These are phyloP conservation scores for Vicia sativa DNA, from an alignment of 306 rosid species.

Conservation along the genomic window DNA sequence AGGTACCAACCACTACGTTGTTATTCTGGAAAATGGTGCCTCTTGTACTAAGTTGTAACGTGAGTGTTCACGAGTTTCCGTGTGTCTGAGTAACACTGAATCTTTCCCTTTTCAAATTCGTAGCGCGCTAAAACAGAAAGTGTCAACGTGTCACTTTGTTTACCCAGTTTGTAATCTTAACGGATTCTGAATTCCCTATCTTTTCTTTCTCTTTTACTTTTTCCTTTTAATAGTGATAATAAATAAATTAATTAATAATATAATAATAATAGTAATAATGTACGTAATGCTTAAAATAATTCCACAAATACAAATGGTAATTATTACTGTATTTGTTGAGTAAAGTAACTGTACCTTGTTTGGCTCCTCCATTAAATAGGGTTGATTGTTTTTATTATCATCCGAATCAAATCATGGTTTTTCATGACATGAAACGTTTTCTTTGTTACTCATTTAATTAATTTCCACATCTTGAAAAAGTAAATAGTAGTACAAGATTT, in stretches of 20 bases:
- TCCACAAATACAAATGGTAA: background rate
- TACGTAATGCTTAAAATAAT: background rate
- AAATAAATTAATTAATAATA: background rate
- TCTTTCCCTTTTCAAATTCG: slow-evolving; percentile 37
- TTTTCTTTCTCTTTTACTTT: background rate
- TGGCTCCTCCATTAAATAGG: slow-evolving; percentile 6
- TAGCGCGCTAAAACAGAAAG: slow-evolving; percentile 41
- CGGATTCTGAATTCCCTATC: slow-evolving; percentile 28
- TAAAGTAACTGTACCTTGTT: slow-evolving; percentile 5
- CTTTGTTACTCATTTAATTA: background rate
- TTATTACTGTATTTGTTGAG: background rate
- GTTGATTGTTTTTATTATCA: background rate
- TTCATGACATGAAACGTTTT: slow-evolving; percentile 15
- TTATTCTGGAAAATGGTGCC: too few relatives aligned
- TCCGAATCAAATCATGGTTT: background rate
- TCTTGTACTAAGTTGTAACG: too few relatives aligned
- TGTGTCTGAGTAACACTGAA: slow-evolving; percentile 35
- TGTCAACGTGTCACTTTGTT: slow-evolving; percentile 12
- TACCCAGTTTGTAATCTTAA: background rate
- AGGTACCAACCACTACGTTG: too few relatives aligned
- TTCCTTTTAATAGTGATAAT: background rate
- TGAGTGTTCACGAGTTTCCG: background rate
- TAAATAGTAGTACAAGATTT: background rate
- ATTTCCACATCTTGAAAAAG: background rate
- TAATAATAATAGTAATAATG: background rate